Base-by-base conservation (phyloP, 768 basidiomycete species). In the Grammothele lineata region DNA sequence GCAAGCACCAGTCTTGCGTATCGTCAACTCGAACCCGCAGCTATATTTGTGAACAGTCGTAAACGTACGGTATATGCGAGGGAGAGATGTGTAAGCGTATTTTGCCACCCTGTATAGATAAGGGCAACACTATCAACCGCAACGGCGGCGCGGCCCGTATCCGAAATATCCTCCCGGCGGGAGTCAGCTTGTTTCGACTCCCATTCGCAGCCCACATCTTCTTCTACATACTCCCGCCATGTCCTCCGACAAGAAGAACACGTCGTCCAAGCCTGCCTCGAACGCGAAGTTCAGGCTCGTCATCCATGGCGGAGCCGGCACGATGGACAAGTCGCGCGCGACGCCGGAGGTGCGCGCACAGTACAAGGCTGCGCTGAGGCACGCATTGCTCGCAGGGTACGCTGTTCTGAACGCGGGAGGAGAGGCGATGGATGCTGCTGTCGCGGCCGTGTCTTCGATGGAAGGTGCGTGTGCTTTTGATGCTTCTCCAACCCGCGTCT, bases 301-400 rank as follows among this genome's bases (percentile, higher is more conserved):
- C 23, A 80, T 91, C 51, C 87, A 92, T 60, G 89, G 89, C 25
- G 89, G 88, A 6, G 86, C 88, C 0, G 86, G 86, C 1, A 83
- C 78, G 2, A 85, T 90, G 76, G 67, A 67, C 24, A 76, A 72
- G 48, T 63, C 71, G 19, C 63, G 62, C 17, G 78, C 82, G 14
- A 83, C 85, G 1, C 82, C 80, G 2, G 77, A 81, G 50, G 72
- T 82, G 54, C 75, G 72, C 33, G 72, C 73, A 12, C 65, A 65
- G 42, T 89, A 87, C 67, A 79, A 75, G 55, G 64, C 69, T 3
- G 79, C 69, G 2, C 66, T 92, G 33, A 60, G 64, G 8, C 62
- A 63, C 3, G 80, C 89, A 1, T 66, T 92, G 34, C 53, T 64
- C 40, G 79, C 78, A 3, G 89, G 89, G 1, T 70, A 89, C 54